A percentile compares a stretch with the other conserved stretches of the same genome.
phyloP scores from a whole-genome alignment of 2,329 filamentous ascomycete genomes.

The Aspergillus pseudonomiae region DNA sequence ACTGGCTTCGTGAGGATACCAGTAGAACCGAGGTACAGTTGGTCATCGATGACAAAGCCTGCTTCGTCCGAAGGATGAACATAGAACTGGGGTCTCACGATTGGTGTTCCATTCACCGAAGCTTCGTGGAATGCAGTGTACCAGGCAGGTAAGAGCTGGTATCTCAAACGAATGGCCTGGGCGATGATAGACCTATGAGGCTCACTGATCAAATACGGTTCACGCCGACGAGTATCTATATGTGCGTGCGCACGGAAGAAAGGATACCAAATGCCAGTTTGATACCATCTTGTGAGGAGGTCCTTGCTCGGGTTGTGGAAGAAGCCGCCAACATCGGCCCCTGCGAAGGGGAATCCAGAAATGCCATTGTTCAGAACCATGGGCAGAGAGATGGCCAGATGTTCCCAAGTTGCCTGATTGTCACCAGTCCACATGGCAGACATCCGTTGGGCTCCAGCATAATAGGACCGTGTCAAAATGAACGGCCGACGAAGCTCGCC shows the following conservation, averaged over 20 bases:
- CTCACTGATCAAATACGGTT: conserved; percentile 85
- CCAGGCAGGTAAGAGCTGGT: conserved; percentile 88
- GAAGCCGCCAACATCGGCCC: conserved; percentile 95
- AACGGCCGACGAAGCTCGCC: conserved; percentile 86
- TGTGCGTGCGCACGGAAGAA: conserved; percentile 98
- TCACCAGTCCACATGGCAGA: conserved; percentile 99
- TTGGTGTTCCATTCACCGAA: conserved; percentile 78
- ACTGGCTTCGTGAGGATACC: conserved; percentile 93
- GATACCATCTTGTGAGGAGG: conserved; percentile 91
- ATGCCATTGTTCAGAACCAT: conserved; percentile 95
- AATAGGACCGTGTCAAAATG: conserved; percentile 90
- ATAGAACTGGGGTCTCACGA: conserved; percentile 91
- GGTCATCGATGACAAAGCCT: conserved; percentile 88
- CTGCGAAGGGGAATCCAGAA: conserved; percentile 88
- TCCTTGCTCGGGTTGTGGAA: conserved; percentile 96
- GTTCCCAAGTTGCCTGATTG: conserved; percentile 91
- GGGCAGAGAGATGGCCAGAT: conserved; percentile 84
- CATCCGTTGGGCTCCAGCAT: conserved; percentile 82
- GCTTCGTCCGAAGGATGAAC: conserved; percentile 82
- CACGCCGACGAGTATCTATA: conserved; percentile 90
- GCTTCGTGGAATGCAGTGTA: conserved; percentile 97
- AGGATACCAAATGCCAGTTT: conserved; percentile 93
- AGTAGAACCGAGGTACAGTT: conserved; percentile 86
- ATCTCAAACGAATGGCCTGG: conserved; percentile 83
- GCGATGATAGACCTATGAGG: conserved; percentile 86